Percentiles rank a stretch among this genome's conserved stretches.
phyloP scores from a whole-genome alignment of 345 rosid genomes.

The Rhodamnia argentea region DNA sequence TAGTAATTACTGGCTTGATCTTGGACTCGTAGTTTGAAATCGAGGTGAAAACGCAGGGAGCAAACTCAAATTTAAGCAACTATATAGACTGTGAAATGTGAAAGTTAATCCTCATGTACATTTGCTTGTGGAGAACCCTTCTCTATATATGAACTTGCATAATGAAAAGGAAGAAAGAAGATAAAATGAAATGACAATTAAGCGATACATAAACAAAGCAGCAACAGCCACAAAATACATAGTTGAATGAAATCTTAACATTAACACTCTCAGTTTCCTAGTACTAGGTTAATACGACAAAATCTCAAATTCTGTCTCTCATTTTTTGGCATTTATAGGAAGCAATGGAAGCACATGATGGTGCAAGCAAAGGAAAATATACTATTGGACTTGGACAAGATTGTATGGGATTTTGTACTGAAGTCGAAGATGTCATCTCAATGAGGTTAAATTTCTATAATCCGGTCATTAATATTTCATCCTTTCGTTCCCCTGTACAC shows the following conservation, averaged over 20 bases:
- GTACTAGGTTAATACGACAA: neutral
- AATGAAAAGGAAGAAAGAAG: no score
- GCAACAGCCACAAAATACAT: no score
- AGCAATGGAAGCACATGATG: conserved; percentile 91
- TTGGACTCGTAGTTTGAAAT: neutral
- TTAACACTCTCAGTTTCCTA: neutral
- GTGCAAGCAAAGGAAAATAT: conserved; percentile 95
- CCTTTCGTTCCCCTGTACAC: neutral
- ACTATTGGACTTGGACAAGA: conserved; percentile 99
- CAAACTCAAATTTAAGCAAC: neutral
- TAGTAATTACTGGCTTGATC: neutral
- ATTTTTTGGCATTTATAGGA: conserved; percentile 33
- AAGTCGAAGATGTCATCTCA: conserved; percentile 98
- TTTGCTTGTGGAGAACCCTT: neutral
- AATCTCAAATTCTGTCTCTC: neutral
- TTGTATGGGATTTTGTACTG: conserved; percentile 92
- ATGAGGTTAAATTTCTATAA: conserved; percentile 56
- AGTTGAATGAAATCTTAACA: no score
- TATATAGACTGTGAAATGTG: neutral
- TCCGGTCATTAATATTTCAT: neutral
- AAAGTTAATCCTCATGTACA: neutral
- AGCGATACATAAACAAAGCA: no score
- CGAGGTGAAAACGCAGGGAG: neutral
- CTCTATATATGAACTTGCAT: no score
- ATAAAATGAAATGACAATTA: no score